Evolutionary conservation across 306 rosid species (phyloP), one percentile per base, ranked within the genome.

Genomic region (Alnus rubra): DNA sequence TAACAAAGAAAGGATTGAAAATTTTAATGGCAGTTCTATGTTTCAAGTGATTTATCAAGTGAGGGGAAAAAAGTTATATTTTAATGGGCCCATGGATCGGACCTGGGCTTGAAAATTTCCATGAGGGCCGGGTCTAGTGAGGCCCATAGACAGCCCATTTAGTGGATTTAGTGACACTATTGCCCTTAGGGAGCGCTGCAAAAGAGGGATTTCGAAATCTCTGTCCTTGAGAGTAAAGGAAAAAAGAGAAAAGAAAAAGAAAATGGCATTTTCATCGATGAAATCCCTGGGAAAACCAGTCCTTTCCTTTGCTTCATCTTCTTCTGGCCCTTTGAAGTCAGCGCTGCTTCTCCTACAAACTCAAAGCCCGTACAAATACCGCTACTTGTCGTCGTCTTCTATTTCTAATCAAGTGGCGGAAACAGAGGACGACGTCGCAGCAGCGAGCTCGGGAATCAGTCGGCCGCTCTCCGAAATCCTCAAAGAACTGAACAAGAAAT

Each of bases 401-500:
- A 14, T 1, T 37, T 48, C 49, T 5, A 50, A 48, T 58, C 69
- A 64, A 48, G 35, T 60, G 30, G 4, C 35, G 28, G 81, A 75
- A 5, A 8, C 42, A 15, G 83, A 69, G 28, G 87, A 78, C 1
- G 82, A 73, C 13, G 4, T 9, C 52, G 64, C 13, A 5, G 73
- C 35, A 51, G 84, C 83, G 0, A 76, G 73, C 55, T 91, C 97
- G 0, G 94, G 97, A 82, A 88, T 93, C 79, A 79, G 89, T 74
- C 88, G 89, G 60, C 93, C 98, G 0, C 83, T 91, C 12, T 91
- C 93, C 48, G 92, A 88, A 78, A 85, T 93, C 68, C 91, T 93
- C 75, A 89, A 89, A 69, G 92, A 91, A 78, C 82, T 93, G 39
- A 93, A 91, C 88, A 93, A 93, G 89, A 93, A 84, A 63, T 91